Evolutionary conservation across 2,329 filamentous ascomycete genomes (phyloP), one percentile per base, ranked within the genome.

Genomic region (Aspergillus sp.): DNA sequence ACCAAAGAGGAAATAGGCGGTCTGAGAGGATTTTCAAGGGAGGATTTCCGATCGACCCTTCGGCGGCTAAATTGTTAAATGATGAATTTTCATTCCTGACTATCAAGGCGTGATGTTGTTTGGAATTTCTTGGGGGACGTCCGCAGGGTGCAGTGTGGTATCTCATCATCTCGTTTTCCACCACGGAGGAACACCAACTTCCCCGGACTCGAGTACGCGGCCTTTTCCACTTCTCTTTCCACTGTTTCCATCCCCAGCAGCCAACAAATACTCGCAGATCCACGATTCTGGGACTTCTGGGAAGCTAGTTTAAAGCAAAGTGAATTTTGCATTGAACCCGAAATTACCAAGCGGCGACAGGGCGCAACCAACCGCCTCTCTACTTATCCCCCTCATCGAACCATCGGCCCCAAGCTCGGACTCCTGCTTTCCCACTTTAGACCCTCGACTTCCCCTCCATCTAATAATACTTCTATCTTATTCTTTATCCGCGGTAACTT

Each of bases 401-500:
- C 51, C 51, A 51, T 40, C 55, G 39, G 39, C 43, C 27, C 21
- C 31, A 25, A 37, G 33, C 35, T 33, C 44, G 35, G 43, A 45
- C 49, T 45, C 23, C 27, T 37, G 49, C 44, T 45, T 14, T 52
- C 23, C 51, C 31, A 54, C 45, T 27, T 19, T 45, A 37, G 39
- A 19, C 47, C 33, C 41, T 46, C 43, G 27, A 31, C n/a, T 23
- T n/a, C 37, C 35, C 45, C 45, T 55, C 35, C 11, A 19, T 41
- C 40, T 45, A 11, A 33, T 50, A 50, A 33, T 25, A 43, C 17
- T 17, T 17, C 25, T 37, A 47, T 35, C 41, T 33, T 55, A 45
- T 44, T 17, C 52, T 49, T 49, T 50, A 54, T 57, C 56, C 52
- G 51, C 57, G 50, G 56, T 55, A 50, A 58, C 55, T 58, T 59